Base-by-base conservation (phyloP, 2,329 filamentous ascomycete genomes). In the Calonectria hawksworthii region DNA sequence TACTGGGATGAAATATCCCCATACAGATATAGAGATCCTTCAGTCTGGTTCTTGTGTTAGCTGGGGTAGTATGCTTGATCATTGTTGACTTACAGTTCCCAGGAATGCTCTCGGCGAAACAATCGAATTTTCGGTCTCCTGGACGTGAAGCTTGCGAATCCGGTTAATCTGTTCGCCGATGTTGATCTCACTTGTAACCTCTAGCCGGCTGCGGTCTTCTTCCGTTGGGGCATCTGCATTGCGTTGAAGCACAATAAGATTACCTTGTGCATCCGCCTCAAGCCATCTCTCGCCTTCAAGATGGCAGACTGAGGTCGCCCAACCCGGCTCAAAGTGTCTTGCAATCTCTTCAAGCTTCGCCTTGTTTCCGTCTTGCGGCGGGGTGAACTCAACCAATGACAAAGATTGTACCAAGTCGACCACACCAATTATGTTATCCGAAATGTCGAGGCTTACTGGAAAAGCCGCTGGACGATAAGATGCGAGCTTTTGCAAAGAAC, bases 321-420 rank as follows among this genome's bases (percentile, higher is more conserved):
- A 99, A 1, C 92, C 89, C 0, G 94, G 93, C 80, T 96, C 92
- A 79, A 93, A 95, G 82, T 98, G 95, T 26, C 96, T 91, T 4
- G 94, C 94, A 4, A 94, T 88, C 86, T 98, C 95, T 0, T 89
- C 88, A 10, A 99, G 88, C 68, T 88, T 90, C 69, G 93, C 91
- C 14, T 89, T 86, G n/a, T 90, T 84, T 0, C 90, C 91, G 4
- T 90, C 86, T 28, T 88, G 84, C 2, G 92, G 90, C 3, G 89
- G 89, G 0, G 89, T 87, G 82, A 94, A 97, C 82, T 97, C 89
- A 11, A 98, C 88, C 8, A 99, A 87, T 1, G 94, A 93, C 30
- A 98, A 88, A 1, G 95, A 98, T 86, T 99, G 98, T 94, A 98
- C 98, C 59, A 99, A 87, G 82, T 99, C 97, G 0, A 94, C 94